phyloP scores from a whole-genome alignment of 148 eudicot genomes.

The Chenopodium suecicum region DNA sequence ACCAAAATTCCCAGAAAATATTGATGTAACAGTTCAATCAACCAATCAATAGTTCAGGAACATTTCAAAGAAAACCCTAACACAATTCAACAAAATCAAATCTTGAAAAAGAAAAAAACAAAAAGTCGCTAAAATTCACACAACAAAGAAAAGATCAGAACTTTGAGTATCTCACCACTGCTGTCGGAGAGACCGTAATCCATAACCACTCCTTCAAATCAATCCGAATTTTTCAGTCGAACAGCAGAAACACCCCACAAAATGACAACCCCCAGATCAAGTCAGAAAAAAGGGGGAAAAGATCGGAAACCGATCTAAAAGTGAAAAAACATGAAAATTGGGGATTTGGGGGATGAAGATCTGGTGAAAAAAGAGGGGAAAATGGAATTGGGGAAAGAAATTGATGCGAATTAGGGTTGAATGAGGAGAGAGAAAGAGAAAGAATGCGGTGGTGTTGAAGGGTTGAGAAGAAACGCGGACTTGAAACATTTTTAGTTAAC shows the following conservation, averaged over 20 bases:
- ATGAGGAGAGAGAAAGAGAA: conserved; percentile 25
- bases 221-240: conserved; percentile 4
- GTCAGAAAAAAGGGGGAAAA: conserved; percentile 20
- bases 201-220: conserved; percentile 32
- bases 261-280: conserved; percentile 19
- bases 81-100: conserved; percentile 15
- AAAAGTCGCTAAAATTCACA: background rate
- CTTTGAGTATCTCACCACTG: conserved; percentile 49
- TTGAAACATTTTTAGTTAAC: conserved; percentile 28
- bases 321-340: background rate
- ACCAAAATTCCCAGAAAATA: background rate
- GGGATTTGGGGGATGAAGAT: conserved; percentile 13
- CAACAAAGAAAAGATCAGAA: background rate
- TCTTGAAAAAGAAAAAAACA: background rate
- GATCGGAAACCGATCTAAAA: background rate
- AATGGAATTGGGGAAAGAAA: conserved; percentile 24
- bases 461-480: conserved; percentile 38
- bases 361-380: conserved; percentile 11
- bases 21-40: background rate
- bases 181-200: conserved; percentile 53
- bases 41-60: background rate
- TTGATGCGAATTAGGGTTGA: conserved; percentile 26
- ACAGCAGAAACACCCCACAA: background rate
- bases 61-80: conserved; percentile 5
- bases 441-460: conserved; percentile 13